Evolutionary conservation across 2,329 filamentous ascomycete species (phyloP), one percentile per base, ranked within the genome.

Genomic region (Hymenoscyphus scutula): DNA sequence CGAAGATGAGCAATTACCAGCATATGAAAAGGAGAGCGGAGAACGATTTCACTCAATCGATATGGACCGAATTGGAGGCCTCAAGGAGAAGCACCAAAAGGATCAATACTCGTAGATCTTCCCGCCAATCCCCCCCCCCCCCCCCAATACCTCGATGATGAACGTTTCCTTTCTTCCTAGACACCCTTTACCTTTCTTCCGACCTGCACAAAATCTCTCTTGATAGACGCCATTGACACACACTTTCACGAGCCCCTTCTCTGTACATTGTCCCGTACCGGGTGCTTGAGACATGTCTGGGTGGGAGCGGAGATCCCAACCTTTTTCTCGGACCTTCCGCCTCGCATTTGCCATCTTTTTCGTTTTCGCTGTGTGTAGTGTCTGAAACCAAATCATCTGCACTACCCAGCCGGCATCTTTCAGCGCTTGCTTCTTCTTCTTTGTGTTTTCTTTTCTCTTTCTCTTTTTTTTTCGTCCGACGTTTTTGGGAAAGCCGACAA

Each of bases 1-100:
- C 63, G 88, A 90, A 23, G 89, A 93, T 53, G 85, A 89, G 76
- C 83, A 87, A 76, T 84, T 97, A 53, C 94, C 95, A 8, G 91
- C 93, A 17, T 98, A 98, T 75, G 89, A 96, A 79, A 89, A 91
- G 77, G 89, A 90, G 73, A 86, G 87, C 75, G 86, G 85, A 64
- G 84, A 86, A 64, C 86, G 92, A 69, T 98, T 97, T 79, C 91
- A 97, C 76, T 95, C 92, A 3, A 87, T 99, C 71, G 94, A 99
- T 75, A 90, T 99, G 76, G 91, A 98, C 71, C 87, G 91, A 68
- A 96, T 98, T 74, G 95, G 95, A 58, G 95, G 95, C 15, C 80
- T 98, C 70, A 96, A 93, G 78, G 95, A 98, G 82, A 97, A 96
- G 82, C 62, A 65, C 56, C 19, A 29, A 29, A 59, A 59, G 30